These are phyloP conservation scores for Ogataea pilisensis DNA, from an alignment of 805 yeast species.

Conservation along the genomic window DNA sequence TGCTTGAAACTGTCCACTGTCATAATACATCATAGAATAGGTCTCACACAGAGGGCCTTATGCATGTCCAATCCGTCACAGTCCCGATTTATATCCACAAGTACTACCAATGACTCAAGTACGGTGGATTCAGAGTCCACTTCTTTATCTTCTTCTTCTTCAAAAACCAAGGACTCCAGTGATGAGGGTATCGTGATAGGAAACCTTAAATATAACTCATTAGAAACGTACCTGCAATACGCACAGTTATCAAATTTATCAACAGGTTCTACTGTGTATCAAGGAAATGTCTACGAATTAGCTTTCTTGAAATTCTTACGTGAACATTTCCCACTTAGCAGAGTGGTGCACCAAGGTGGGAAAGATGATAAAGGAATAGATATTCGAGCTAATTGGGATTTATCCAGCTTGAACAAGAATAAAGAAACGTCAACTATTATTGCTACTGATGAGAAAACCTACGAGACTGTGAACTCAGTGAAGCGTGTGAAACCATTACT, in stretches of 20 bases:
- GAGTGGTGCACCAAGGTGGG: constrained; percentile 47
- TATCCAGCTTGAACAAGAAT: constrained; percentile 16
- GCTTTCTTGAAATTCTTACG: constrained; percentile 38
- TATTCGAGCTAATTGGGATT: constrained; percentile 49
- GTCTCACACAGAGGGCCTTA: constrained; percentile 3
- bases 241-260: constrained; percentile 33
- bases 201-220: constrained; percentile 27
- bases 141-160: too few species aligned
- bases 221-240: constrained; percentile 31
- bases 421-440: not conserved
- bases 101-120: too few species aligned
- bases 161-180: too few species aligned
- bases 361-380: constrained; percentile 56
- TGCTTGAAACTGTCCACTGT: constrained; percentile 9
- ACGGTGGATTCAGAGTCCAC: too few species aligned
- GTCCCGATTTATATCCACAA: too few species aligned
- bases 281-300: constrained; percentile 55
- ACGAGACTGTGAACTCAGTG: constrained; percentile 22
- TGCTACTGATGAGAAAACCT: constrained; percentile 4
- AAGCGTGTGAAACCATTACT: constrained; percentile 25
- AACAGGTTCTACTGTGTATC: constrained; percentile 45
- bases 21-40: constrained; percentile 7
- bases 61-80: constrained; percentile 3
- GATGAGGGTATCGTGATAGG: too few species aligned
- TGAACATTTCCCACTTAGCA: constrained; percentile 33